Evolutionary conservation across 106 monocot genomes (phyloP), one percentile per base, ranked within the genome.

Genomic region (Apostasia shenzhenica): DNA sequence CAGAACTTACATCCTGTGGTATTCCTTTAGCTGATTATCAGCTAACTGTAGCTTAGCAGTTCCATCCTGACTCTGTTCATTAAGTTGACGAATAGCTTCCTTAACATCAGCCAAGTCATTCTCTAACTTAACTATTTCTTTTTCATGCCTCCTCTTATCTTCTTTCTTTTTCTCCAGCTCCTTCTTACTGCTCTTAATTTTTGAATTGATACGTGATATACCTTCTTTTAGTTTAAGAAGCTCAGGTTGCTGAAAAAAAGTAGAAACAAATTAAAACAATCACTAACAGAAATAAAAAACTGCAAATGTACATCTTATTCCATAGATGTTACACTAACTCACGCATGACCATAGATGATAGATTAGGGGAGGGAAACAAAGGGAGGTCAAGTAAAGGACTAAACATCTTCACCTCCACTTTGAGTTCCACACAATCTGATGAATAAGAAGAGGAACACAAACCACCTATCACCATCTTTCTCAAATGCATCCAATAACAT

Each of bases 181-280:
- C 63, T 99, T 99, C 57, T 82, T 88, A 67, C 83, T 89, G 49
- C 99, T 99, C 78, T 99, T 99, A 67, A 99, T 90, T 90, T 99
- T 99, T 67, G 99, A 99, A 79, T 90, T 87, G 54, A 99, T 87
- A 44, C 99, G 89, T 57, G 99, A 99, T 44, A 80, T 85, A 71
- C 83, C 93, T 64, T 99, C 99, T 75, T 88, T 99, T 55, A 99
- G 53, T 70, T 93, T 99, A 57, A 99, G 90, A 73, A 93, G 93
- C 71, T 99, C 99, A 57, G 99, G 99, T 99, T 99, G 99, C 99
- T 99, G 83, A 52, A 73, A 66, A 61, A 38, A 66, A 56, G 75
- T 53, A 76, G 11, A 59, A 6, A 41, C 37, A 12, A 11, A 78
- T 44, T 14, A 14, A 38, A 37, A 45, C 11, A 62, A 26, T 4